Conservation (phyloP, 805 yeast genomes). For the Grigorovia jiainica region DNA sequence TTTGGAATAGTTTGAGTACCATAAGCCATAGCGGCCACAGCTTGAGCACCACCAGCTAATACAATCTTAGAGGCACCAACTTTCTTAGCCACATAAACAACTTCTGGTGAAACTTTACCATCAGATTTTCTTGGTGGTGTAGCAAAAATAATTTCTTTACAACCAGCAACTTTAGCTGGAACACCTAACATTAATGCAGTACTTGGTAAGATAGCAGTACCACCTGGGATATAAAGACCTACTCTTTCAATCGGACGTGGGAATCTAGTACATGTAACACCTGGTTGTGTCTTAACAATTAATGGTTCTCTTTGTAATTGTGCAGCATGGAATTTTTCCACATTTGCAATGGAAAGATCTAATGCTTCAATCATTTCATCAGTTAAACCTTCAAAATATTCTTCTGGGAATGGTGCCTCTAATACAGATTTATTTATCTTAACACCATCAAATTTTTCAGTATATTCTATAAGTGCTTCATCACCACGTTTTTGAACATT, state of each 20-base stretch:
- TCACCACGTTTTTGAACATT: slow-evolving; percentile 75
- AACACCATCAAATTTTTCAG: slow-evolving; percentile 88
- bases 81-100: slow-evolving; percentile 92
- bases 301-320: slow-evolving; percentile 69
- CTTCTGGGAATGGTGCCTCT: slow-evolving; percentile 77
- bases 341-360: slow-evolving; percentile 82
- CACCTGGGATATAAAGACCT: slow-evolving; percentile 97
- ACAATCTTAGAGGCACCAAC: slow-evolving; percentile 87
- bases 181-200: slow-evolving; percentile 98
- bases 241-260: slow-evolving; percentile 91
- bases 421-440: slow-evolving; percentile 61
- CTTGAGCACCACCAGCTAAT: slow-evolving; percentile 99
- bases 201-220: slow-evolving; percentile 96
- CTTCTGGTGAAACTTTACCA: slow-evolving; percentile 93
- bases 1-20: slow-evolving; percentile 90
- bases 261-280: slow-evolving; percentile 89
- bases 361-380: slow-evolving; percentile 74
- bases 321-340: slow-evolving; percentile 86
- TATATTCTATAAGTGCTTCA: slow-evolving; percentile 75
- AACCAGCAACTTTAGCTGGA: slow-evolving; percentile 97
- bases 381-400: slow-evolving; percentile 60
- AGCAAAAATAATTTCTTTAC: slow-evolving; percentile 83
- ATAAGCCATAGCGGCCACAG: slow-evolving; percentile 97
- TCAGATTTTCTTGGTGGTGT: slow-evolving; percentile 86
- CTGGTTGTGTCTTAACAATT: slow-evolving; percentile 86